Conservation (phyloP, 2,329 filamentous ascomycete genomes). For the Trichophyton mentagrophytes region DNA sequence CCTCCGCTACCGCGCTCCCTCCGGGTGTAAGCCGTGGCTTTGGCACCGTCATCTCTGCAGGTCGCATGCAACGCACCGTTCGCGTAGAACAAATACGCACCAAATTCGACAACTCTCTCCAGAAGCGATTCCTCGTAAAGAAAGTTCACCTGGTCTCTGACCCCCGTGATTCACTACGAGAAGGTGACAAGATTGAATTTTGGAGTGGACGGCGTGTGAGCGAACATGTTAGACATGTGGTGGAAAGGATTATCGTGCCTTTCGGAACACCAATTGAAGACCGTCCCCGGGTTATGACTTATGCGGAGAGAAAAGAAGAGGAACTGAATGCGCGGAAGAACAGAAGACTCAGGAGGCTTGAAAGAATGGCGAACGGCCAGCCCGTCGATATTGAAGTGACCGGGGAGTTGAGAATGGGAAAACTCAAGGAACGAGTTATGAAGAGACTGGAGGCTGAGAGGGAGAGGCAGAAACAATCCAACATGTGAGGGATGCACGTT, state of each 20-base stretch:
- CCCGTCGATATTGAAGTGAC: slow-evolving; percentile 14
- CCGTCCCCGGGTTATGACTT: slow-evolving; percentile 25
- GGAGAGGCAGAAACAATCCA: neutral
- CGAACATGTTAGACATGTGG: slow-evolving; percentile 29
- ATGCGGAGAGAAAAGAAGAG: slow-evolving; percentile 24
- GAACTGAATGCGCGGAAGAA: slow-evolving; percentile 24
- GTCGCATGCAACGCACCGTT: slow-evolving; percentile 31
- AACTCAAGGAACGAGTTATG: slow-evolving; percentile 22
- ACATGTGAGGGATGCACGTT: neutral
- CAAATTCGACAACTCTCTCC: slow-evolving; percentile 27
- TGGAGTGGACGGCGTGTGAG: slow-evolving; percentile 29
- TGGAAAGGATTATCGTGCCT: slow-evolving; percentile 32
- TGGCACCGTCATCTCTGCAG: slow-evolving; percentile 31
- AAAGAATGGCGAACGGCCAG: slow-evolving; percentile 11
- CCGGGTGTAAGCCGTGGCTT: slow-evolving; percentile 17
- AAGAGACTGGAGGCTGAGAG: slow-evolving; percentile 14
- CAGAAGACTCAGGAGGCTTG: slow-evolving; percentile 16
- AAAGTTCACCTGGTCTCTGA: slow-evolving; percentile 27
- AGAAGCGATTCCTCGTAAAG: slow-evolving; percentile 27
- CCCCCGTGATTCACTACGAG: slow-evolving; percentile 30
- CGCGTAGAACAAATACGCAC: slow-evolving; percentile 24
- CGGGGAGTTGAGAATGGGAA: slow-evolving; percentile 16
- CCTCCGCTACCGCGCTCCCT: slow-evolving; percentile 4
- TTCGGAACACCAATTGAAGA: slow-evolving; percentile 27
- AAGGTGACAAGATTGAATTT: slow-evolving; percentile 35